Evolutionary conservation across 768 basidiomycete genomes (phyloP).

Genomic region (Tulasnella calospora): DNA sequence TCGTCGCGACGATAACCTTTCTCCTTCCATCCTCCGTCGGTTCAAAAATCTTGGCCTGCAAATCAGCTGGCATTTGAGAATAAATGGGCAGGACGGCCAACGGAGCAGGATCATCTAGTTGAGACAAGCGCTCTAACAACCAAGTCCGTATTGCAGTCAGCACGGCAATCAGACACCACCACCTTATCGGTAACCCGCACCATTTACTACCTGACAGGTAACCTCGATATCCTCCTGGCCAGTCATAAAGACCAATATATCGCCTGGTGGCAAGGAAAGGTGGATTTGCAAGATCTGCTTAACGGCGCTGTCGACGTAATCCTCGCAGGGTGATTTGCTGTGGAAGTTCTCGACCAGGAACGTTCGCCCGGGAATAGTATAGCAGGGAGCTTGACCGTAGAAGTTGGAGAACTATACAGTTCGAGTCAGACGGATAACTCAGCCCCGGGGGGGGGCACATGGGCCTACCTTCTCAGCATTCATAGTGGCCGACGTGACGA

Average conservation of each 20-base stretch:
- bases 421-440: neutral
- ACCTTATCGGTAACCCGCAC: constrained; percentile 42
- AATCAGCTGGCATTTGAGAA: constrained; percentile 98
- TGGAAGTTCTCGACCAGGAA: constrained; percentile 98
- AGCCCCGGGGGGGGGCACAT: neutral
- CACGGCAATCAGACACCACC: constrained; percentile 7
- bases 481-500: constrained; percentile 99
- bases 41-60: constrained; percentile 97
- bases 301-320: constrained; percentile 96
- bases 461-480: constrained; percentile 86
- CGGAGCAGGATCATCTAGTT: constrained; percentile 84
- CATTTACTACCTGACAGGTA: constrained; percentile 89
- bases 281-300: constrained; percentile 98
- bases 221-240: constrained; percentile 99
- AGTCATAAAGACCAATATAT: constrained; percentile 98
- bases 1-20: constrained; percentile 97
- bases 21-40: constrained; percentile 88
- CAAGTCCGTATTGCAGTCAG: constrained; percentile 6
- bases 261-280: constrained; percentile 84
- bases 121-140: constrained; percentile 72
- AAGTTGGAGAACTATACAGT: constrained; percentile 81
- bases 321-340: constrained; percentile 95
- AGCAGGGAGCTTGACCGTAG: constrained; percentile 91
- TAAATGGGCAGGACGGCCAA: constrained; percentile 95
- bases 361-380: constrained; percentile 89